A percentile compares a stretch with the other conserved stretches of the same genome.
phyloP scores from a whole-genome alignment of 768 basidiomycete species.

The Mycena crocata region DNA sequence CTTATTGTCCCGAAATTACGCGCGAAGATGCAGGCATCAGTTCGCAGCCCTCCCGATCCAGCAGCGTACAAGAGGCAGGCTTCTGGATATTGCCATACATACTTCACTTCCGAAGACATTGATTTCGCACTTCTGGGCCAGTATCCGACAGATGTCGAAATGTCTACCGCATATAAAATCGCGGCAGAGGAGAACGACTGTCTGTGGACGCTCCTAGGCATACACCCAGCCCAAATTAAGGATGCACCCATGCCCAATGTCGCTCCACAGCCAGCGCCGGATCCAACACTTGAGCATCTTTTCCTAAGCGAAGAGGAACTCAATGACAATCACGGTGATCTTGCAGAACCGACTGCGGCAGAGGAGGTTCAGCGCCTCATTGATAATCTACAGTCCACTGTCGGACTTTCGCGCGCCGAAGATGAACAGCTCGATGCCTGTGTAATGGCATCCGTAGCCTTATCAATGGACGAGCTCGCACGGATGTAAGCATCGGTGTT shows the following conservation, averaged over 20 bases:
- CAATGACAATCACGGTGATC: no score
- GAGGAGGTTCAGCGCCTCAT: not conserved
- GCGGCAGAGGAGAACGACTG: constrained; percentile 10
- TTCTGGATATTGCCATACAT: constrained; percentile 15
- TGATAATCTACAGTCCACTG: not conserved
- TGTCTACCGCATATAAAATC: not conserved
- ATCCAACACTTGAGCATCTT: not conserved
- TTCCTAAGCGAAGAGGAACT: not conserved
- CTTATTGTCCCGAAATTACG: constrained; percentile 1
- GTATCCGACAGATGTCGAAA: constrained; percentile 11
- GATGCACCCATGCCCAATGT: not conserved
- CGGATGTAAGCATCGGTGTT: constrained; percentile 2
- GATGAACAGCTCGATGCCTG: constrained; percentile 5
- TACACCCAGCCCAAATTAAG: not conserved
- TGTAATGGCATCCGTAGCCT: constrained; percentile 9
- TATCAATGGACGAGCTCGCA: constrained; percentile 16
- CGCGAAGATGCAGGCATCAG: not conserved
- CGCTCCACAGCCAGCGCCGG: not conserved
- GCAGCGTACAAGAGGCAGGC: constrained; percentile 16
- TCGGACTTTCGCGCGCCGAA: not conserved
- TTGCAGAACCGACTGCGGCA: not conserved
- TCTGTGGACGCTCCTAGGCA: constrained; percentile 13
- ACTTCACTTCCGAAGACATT: constrained; percentile 5
- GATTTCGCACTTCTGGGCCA: constrained; percentile 7
- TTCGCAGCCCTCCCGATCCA: not conserved